A percentile compares a stretch with the other conserved stretches of the same genome.
phyloP scores from a whole-genome alignment of 73 alveolate species.

The Paramecium caudatum region DNA sequence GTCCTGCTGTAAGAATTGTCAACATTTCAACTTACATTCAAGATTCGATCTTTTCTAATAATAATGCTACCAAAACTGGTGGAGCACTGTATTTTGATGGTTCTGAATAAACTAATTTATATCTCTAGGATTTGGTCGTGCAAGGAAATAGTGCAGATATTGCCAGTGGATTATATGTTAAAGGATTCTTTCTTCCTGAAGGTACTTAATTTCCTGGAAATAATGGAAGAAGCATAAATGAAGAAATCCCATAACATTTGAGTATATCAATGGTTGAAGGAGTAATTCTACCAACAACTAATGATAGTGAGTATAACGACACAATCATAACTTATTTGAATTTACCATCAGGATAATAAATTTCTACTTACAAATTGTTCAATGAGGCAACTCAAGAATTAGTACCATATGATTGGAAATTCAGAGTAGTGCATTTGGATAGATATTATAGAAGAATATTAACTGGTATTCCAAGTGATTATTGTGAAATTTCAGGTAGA shows the following conservation, averaged over 20 bases:
- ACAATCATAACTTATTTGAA: background rate
- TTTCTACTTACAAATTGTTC: background rate
- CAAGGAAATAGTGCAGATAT: constrained; percentile 36
- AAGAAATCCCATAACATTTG: constrained; percentile 6
- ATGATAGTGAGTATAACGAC: background rate
- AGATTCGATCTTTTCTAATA: background rate
- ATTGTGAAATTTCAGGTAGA: constrained; percentile 31
- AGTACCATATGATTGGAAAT: constrained; percentile 37
- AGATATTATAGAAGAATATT: background rate
- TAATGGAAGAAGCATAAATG: background rate
- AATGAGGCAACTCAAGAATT: background rate
- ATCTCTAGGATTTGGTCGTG: background rate
- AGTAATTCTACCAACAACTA: background rate
- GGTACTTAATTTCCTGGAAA: background rate
- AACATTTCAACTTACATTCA: background rate
- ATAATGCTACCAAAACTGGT: background rate
- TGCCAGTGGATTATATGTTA: background rate
- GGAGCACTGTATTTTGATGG: constrained; percentile 17
- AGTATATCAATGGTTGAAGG: background rate
- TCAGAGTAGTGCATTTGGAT: constrained; percentile 31
- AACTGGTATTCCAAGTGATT: background rate
- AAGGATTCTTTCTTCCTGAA: background rate
- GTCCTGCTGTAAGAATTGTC: background rate
- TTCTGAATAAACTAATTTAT: background rate
- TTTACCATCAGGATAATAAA: constrained; percentile 44